A percentile compares a stretch with the other conserved stretches of the same genome.
phyloP scores from a whole-genome alignment of 164 flowering plant species.

The Cinnamomum chago region DNA sequence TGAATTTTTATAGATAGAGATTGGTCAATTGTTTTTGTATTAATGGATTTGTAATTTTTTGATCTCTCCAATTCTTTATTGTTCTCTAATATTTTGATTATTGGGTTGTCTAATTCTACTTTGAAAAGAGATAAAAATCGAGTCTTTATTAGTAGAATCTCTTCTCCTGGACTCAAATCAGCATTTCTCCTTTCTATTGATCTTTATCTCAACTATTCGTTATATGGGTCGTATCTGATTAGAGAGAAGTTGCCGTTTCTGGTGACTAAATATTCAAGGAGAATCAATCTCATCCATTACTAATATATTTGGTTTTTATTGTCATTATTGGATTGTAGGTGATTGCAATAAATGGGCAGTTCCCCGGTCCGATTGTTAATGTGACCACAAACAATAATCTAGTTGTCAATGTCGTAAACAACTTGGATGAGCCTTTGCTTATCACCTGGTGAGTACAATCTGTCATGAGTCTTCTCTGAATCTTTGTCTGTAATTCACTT shows the following conservation, averaged over 20 bases:
- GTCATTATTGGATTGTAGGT: conserved; percentile 50
- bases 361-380: conserved; percentile 88
- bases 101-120: too few relatives aligned
- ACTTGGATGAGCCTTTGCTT: conserved; percentile 75
- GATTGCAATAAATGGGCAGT: conserved; percentile 72
- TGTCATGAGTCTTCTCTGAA: neutral
- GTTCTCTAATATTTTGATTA: too few relatives aligned
- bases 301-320: neutral
- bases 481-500: neutral
- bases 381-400: conserved; percentile 81
- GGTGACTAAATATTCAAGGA: neutral
- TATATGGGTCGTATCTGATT: neutral
- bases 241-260: neutral
- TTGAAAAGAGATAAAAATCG: too few relatives aligned
- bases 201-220: neutral
- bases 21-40: neutral
- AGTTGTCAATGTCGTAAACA: conserved; percentile 70
- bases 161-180: neutral
- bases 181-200: neutral
- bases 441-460: conserved; percentile 56
- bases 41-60: neutral
- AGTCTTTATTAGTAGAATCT: neutral
- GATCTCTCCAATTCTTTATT: neutral
- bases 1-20: too few relatives aligned
- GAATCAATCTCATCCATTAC: neutral